Base-by-base conservation (phyloP, 768 basidiomycete species). In the Saitozyma sp. region DNA sequence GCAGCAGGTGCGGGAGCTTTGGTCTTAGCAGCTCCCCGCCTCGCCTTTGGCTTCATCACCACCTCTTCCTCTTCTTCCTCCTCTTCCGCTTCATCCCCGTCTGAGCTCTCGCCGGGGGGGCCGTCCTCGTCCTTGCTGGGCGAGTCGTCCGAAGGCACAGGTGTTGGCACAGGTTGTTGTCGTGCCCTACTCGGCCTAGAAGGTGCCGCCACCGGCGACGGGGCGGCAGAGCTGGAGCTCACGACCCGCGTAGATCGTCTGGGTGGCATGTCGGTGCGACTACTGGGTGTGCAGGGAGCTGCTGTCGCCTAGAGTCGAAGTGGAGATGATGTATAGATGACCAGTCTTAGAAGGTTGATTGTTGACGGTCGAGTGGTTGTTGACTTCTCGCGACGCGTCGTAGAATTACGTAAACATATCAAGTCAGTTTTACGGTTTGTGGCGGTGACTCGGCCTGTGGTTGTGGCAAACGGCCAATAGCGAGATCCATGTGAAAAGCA, bases 31-130 rank as follows among this genome's bases (percentile, higher is more conserved):
- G 63, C 55, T 20, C 42, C 50, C 11, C 69, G 54, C 14, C 59
- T 58, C 9, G 55, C 40, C 20, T 53, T 58, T 0, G 64, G 64
- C 52, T 64, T 66, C 13, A 61, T 54, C 8, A 58, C 57, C 14
- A 46, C 51, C 40, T 63, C 62, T 42, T 66, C 61, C 54, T 48
- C 48, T 50, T 43, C 50, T 41, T 40, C 11, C 42, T 51, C 42
- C 50, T 59, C 58, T 43, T 55, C 52, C 39, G 14, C 51, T 29
- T 42, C 48, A 9, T 61, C 63, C 46, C 55, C 49, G n/a, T 46
- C 45, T 6, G 11, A 11, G 45, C 13, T 13, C 13, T 46, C 45
- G 2, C 45, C 45, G 13, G 45, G 45, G n/a, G n/a, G 6, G 6
- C 45, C 45, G 45, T 46, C 45, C 45, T 46, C 45, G n/a, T 46